These are phyloP conservation scores for Tricholoma matsutake DNA, from an alignment of 768 basidiomycete genomes.

Conservation along the genomic window DNA sequence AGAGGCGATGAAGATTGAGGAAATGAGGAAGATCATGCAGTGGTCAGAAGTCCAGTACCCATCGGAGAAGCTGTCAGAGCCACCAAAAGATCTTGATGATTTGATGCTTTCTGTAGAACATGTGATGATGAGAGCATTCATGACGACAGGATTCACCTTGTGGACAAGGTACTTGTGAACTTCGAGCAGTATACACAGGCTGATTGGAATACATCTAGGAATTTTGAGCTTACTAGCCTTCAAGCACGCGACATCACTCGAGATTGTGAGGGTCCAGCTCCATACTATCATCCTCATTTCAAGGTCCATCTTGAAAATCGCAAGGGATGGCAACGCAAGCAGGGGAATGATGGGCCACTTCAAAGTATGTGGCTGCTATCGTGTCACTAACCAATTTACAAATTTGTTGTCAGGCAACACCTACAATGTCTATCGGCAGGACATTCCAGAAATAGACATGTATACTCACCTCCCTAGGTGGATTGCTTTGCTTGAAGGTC, in stretches of 20 bases:
- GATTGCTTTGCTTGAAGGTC: constrained; percentile 13
- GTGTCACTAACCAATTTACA: no score
- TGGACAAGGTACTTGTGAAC: constrained; percentile 12
- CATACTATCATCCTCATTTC: constrained; percentile 21
- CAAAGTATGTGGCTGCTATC: no score
- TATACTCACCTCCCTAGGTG: no score
- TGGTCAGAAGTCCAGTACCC: constrained; percentile 4
- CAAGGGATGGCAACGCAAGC: not conserved
- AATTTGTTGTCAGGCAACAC: not conserved
- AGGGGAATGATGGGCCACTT: not conserved
- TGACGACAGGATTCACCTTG: constrained; percentile 6
- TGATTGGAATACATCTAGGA: constrained; percentile 3
- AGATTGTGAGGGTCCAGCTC: constrained; percentile 9
- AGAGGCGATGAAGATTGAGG: constrained; percentile 19
- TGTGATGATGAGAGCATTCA: constrained; percentile 15
- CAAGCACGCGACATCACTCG: constrained; percentile 5
- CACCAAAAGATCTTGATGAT: constrained; percentile 1
- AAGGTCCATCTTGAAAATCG: constrained; percentile 1
- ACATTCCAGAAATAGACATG: not conserved
- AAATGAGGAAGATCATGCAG: constrained; percentile 12
- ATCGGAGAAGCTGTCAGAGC: not conserved
- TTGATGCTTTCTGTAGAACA: constrained; percentile 10
- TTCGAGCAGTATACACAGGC: not conserved
- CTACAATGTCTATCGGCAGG: not conserved
- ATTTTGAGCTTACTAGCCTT: constrained; percentile 9